Evolutionary conservation across 2,329 filamentous ascomycete genomes (phyloP).

Genomic region (Lasiodiplodia citricola): DNA sequence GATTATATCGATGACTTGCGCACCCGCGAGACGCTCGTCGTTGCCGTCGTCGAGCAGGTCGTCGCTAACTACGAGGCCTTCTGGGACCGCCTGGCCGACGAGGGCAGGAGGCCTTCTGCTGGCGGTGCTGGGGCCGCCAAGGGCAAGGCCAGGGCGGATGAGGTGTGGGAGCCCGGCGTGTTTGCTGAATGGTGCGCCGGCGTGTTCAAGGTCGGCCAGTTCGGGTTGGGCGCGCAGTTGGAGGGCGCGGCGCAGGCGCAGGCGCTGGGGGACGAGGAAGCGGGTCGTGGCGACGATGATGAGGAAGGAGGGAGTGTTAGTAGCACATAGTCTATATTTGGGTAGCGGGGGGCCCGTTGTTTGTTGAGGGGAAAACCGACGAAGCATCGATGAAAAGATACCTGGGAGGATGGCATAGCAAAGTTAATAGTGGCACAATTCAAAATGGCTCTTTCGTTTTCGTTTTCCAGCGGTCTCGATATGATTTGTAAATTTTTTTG

Average conservation of each 20-base stretch:
- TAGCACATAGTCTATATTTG: background rate
- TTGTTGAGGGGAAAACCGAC: too few relatives aligned
- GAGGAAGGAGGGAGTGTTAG: background rate
- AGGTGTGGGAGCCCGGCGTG: constrained; percentile 68
- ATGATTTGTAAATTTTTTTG: too few relatives aligned
- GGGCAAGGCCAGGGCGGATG: constrained; percentile 66
- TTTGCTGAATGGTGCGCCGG: constrained; percentile 67
- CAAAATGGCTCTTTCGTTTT: background rate
- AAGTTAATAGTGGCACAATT: background rate
- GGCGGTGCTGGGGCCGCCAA: constrained; percentile 45
- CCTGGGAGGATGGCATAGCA: background rate
- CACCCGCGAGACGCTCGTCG: constrained; percentile 69
- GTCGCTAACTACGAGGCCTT: constrained; percentile 67
- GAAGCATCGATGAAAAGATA: background rate
- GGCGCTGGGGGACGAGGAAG: background rate
- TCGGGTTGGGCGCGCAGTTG: constrained; percentile 40
- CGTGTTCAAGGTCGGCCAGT: constrained; percentile 61
- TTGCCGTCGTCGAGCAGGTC: constrained; percentile 68
- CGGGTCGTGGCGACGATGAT: background rate
- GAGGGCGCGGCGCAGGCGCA: constrained; percentile 4
- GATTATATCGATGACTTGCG: constrained; percentile 69
- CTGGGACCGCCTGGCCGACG: constrained; percentile 47
- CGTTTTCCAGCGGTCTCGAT: too few relatives aligned
- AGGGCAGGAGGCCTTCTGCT: constrained; percentile 30
- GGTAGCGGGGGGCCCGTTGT: too few relatives aligned